A percentile compares a stretch with the other conserved stretches of the same genome.
Evolutionary conservation across 768 basidiomycete genomes (phyloP).

Genomic region (Candolleomyces eurysporus): DNA sequence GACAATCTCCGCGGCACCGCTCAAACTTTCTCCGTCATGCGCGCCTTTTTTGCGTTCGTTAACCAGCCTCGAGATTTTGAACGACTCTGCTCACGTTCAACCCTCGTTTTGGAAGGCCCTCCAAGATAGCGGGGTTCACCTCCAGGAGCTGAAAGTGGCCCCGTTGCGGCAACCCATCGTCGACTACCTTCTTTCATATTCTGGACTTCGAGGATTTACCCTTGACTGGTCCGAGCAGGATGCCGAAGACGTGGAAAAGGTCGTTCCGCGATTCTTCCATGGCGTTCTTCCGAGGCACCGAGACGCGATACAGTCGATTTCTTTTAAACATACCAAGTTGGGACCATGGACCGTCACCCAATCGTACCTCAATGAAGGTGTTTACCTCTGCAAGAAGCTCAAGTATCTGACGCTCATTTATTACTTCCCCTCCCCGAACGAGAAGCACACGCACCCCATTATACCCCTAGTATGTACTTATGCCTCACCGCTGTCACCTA

Average conservation of each 20-base stretch:
- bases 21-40: not conserved
- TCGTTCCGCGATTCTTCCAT: not conserved
- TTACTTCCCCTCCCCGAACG: not conserved
- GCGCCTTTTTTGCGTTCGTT: not conserved
- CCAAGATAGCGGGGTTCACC: not conserved
- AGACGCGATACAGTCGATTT: not conserved
- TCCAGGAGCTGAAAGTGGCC: not conserved
- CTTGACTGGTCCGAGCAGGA: not conserved
- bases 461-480: too few species aligned
- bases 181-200: not conserved
- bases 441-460: not conserved
- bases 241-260: not conserved
- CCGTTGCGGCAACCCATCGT: not conserved
- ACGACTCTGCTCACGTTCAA: not conserved
- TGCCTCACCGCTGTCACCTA: too few species aligned
- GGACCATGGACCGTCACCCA: not conserved
- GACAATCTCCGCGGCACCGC: not conserved
- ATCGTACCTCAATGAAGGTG: not conserved
- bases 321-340: not conserved
- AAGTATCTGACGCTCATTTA: not conserved
- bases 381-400: not conserved
- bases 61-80: not conserved
- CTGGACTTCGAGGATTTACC: not conserved
- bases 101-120: not conserved
- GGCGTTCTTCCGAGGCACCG: not conserved